Evolutionary conservation across 1,139 yeast species (phyloP).

Genomic region (Kodamaea ohmeri): DNA sequence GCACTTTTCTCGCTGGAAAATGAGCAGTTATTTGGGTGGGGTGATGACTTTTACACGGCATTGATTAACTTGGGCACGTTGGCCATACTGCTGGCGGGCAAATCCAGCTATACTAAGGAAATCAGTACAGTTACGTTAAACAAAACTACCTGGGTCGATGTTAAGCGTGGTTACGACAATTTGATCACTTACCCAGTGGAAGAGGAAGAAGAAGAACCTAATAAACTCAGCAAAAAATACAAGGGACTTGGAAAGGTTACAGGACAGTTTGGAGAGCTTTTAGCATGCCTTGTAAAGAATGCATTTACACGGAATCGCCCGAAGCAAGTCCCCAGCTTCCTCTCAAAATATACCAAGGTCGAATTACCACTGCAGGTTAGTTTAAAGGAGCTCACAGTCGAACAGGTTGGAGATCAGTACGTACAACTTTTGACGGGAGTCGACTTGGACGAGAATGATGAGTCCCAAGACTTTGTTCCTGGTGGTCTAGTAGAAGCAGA

Average conservation of each 20-base stretch:
- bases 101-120: constrained; percentile 63
- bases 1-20: constrained; percentile 34
- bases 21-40: constrained; percentile 34
- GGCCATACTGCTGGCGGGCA: constrained; percentile 65
- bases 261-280: constrained; percentile 23
- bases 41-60: constrained; percentile 67
- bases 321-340: constrained; percentile 23
- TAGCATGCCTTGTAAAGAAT: constrained; percentile 21
- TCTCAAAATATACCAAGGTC: constrained; percentile 15
- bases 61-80: constrained; percentile 58
- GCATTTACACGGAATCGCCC: constrained; percentile 2
- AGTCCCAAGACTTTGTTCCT: constrained; percentile 39
- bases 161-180: constrained; percentile 34
- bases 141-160: constrained; percentile 60
- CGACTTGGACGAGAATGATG: constrained; percentile 45
- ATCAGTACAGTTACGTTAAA: constrained; percentile 49
- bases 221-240: constrained; percentile 25
- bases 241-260: constrained; percentile 20
- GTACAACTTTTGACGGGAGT: constrained; percentile 25
- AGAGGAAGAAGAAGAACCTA: constrained; percentile 14
- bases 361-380: constrained; percentile 12
- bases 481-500: neutral
- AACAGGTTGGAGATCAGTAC: constrained; percentile 23
- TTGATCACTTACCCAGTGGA: constrained; percentile 28
- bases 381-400: constrained; percentile 25